Conservation (phyloP, 73 alveolate genomes). For the Paramecium sexaurelia region DNA sequence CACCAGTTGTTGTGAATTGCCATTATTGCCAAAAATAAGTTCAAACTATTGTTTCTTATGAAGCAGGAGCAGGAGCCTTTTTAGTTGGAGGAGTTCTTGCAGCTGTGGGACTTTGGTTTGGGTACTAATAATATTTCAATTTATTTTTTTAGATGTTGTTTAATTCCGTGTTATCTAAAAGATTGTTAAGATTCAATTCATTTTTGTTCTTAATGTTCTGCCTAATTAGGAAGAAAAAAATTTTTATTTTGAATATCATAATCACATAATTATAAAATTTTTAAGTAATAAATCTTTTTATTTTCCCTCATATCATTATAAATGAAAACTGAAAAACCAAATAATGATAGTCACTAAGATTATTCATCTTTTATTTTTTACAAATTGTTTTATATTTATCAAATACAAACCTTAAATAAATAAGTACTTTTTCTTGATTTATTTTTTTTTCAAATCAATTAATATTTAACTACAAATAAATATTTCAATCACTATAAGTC, state of each 20-base stretch:
- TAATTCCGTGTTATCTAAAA: constrained; percentile 61
- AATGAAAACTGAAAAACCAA: too few relatives aligned
- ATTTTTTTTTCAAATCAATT: too few relatives aligned
- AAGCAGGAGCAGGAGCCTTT: constrained; percentile 66
- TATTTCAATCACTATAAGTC: too few relatives aligned
- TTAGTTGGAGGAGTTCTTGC: constrained; percentile 62
- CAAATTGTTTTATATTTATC: too few relatives aligned
- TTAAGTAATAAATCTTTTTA: too few relatives aligned
- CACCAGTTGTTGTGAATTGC: neutral
- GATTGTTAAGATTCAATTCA: constrained; percentile 67
- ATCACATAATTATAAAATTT: neutral
- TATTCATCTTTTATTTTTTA: too few relatives aligned
- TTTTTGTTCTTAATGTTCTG: constrained; percentile 56
- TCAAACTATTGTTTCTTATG: constrained; percentile 44
- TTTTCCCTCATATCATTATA: too few relatives aligned
- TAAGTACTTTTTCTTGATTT: too few relatives aligned
- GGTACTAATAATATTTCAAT: neutral
- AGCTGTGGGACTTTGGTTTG: constrained; percentile 69
- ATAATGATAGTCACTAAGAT: too few relatives aligned
- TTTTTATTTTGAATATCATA: constrained; percentile 43
- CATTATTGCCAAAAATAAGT: constrained; percentile 16
- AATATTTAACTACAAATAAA: too few relatives aligned
- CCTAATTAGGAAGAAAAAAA: constrained; percentile 55
- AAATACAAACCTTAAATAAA: too few relatives aligned
- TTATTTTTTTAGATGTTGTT: constrained; percentile 52